Percentiles rank a stretch among this genome's conserved stretches.
phyloP scores from a whole-genome alignment of 2,329 filamentous ascomycete species.

The Epichloe brachyelytri region DNA sequence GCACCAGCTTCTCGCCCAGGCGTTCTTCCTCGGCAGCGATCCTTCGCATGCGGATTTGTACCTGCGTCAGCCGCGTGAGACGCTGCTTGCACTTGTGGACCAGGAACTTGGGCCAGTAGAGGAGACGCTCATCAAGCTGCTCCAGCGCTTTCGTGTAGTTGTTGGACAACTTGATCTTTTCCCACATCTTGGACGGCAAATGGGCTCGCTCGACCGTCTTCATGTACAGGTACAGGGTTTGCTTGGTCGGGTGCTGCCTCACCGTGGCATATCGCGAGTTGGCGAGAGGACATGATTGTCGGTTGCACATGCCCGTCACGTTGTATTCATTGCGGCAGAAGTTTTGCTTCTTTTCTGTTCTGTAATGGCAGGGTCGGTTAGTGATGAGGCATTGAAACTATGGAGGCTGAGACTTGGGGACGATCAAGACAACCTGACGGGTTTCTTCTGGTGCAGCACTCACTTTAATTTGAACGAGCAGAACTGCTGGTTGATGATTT shows the following conservation, averaged over 20 bases:
- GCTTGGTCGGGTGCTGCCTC: conserved; percentile 67
- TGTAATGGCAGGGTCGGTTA: conserved; percentile 27
- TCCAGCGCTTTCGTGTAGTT: conserved; percentile 86
- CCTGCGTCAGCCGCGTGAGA: conserved; percentile 82
- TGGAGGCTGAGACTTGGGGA: not conserved
- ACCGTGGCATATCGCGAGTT: conserved; percentile 91
- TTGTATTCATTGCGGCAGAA: conserved; percentile 97
- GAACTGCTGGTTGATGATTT: conserved; percentile 90
- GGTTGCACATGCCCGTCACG: conserved; percentile 68
- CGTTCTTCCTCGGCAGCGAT: conserved; percentile 82
- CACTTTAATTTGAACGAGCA: conserved; percentile 92
- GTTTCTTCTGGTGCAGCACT: conserved; percentile 15
- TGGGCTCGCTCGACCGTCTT: conserved; percentile 86
- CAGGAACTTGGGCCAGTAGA: conserved; percentile 92
- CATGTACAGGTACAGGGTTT: conserved; percentile 87
- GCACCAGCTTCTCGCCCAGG: conserved; percentile 76
- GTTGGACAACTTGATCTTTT: conserved; percentile 74
- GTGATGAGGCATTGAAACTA: not conserved
- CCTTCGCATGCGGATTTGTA: conserved; percentile 66
- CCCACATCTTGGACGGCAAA: conserved; percentile 86
- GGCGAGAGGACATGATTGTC: conserved; percentile 80
- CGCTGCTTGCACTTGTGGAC: conserved; percentile 95
- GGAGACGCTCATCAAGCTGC: conserved; percentile 72
- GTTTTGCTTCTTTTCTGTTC: conserved; percentile 72
- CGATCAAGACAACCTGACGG: not conserved